Conservation (phyloP, 768 basidiomycete species). For the Amanita muscaria region DNA sequence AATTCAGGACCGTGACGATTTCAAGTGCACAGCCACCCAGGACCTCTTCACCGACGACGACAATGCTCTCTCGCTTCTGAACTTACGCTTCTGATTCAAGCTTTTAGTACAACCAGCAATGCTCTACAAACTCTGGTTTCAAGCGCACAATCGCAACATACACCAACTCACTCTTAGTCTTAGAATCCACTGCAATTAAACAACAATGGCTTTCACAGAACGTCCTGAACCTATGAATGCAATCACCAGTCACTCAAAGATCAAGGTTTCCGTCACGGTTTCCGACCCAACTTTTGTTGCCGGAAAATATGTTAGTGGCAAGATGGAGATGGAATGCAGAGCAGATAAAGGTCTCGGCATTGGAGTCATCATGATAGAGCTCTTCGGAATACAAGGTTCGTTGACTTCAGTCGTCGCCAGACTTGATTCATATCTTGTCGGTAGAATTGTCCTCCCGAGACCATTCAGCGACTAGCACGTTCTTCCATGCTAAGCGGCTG, state of each 20-base stretch:
- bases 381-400: constrained; percentile 65
- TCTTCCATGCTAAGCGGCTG: constrained; percentile 57
- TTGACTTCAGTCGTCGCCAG: not conserved
- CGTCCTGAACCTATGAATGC: constrained; percentile 66
- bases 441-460: constrained; percentile 70
- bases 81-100: too few species aligned
- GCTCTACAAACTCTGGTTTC: too few species aligned
- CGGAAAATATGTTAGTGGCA: constrained; percentile 58
- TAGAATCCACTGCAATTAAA: not conserved
- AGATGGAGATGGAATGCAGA: constrained; percentile 73
- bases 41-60: too few species aligned
- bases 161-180: not conserved
- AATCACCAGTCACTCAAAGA: constrained; percentile 68
- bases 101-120: too few species aligned
- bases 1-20: too few species aligned
- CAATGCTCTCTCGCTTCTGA: too few species aligned
- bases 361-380: constrained; percentile 67
- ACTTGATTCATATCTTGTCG: constrained; percentile 8
- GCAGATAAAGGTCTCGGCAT: constrained; percentile 70
- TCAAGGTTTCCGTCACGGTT: constrained; percentile 57
- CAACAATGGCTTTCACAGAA: constrained; percentile 6
- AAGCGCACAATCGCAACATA: constrained; percentile 7
- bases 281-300: constrained; percentile 56
- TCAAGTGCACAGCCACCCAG: too few species aligned
- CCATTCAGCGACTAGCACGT: constrained; percentile 73